phyloP scores from a whole-genome alignment of 768 basidiomycete species.

The Suillus tomentosus region DNA sequence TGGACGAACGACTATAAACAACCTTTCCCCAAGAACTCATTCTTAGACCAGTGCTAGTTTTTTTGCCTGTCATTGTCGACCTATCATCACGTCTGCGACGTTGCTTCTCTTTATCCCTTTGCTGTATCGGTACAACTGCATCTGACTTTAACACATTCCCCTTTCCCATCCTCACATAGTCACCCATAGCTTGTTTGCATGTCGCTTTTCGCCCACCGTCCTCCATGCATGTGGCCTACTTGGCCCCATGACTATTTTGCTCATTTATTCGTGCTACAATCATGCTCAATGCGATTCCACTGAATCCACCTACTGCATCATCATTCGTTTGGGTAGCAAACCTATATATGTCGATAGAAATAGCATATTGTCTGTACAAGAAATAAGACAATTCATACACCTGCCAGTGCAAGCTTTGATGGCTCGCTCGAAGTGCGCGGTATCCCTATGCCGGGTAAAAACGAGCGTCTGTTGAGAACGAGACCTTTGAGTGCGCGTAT shows the following conservation, averaged over 20 bases:
- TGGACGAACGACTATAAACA: conserved; percentile 48
- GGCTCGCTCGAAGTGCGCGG: conserved; percentile 15
- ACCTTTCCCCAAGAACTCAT: conserved; percentile 51
- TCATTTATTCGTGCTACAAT: neutral
- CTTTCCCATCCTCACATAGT: neutral
- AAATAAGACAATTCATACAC: neutral
- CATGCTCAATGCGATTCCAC: neutral
- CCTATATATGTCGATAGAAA: neutral
- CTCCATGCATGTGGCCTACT: neutral
- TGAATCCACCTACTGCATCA: neutral
- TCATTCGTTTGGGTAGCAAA: neutral
- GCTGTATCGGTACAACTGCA: conserved; percentile 9
- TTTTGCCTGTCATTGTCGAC: neutral
- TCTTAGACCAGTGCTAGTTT: conserved; percentile 43
- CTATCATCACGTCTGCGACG: conserved; percentile 3
- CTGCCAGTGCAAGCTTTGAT: conserved; percentile 2
- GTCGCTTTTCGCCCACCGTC: neutral
- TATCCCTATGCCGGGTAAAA: conserved; percentile 12
- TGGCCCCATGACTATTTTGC: neutral
- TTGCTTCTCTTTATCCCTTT: neutral
- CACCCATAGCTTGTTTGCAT: neutral
- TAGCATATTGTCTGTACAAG: neutral
- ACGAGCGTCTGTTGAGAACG: conserved; percentile 67
- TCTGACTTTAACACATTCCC: neutral
- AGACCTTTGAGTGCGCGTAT: conserved; percentile 79